A percentile compares a stretch with the other conserved stretches of the same genome.
Conservation (phyloP, 495 filamentous ascomycete genomes). For the Acidomyces sp. region DNA sequence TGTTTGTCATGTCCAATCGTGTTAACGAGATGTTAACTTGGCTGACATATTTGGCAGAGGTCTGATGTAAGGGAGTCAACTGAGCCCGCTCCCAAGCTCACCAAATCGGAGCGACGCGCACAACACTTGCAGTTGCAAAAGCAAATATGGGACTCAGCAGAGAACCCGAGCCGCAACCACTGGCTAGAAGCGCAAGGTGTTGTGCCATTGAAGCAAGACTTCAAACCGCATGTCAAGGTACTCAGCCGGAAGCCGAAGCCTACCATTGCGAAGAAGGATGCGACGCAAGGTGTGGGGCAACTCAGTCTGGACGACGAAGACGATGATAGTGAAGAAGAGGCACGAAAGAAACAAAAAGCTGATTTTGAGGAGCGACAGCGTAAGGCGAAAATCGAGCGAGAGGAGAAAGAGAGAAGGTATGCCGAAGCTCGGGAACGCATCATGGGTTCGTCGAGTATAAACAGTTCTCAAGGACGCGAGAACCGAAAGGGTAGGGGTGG, state of each 20-base stretch:
- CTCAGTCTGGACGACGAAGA: slow-evolving; percentile 42
- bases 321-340: slow-evolving; percentile 56
- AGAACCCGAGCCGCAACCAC: slow-evolving; percentile 53
- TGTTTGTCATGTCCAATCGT: slow-evolving; percentile 26
- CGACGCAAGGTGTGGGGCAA: slow-evolving; percentile 41
- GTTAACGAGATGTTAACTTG: background rate
- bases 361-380: slow-evolving; percentile 59
- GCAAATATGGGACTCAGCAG: slow-evolving; percentile 80
- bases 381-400: slow-evolving; percentile 59
- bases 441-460: slow-evolving; percentile 61
- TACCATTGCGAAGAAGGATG: slow-evolving; percentile 34
- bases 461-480: slow-evolving; percentile 30
- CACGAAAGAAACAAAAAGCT: slow-evolving; percentile 38
- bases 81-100: slow-evolving; percentile 33
- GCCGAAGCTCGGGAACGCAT: slow-evolving; percentile 71
- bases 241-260: slow-evolving; percentile 65
- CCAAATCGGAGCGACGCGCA: slow-evolving; percentile 63
- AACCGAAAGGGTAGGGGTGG: slow-evolving; percentile 19
- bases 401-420: slow-evolving; percentile 81
- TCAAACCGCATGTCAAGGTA: slow-evolving; percentile 70
- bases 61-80: background rate
- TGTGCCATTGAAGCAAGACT: slow-evolving; percentile 62
- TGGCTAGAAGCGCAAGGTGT: slow-evolving; percentile 54
- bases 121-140: slow-evolving; percentile 71
- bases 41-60: background rate